These are phyloP conservation scores for Tolypocladium pustulatum DNA, from an alignment of 2,329 filamentous ascomycete genomes.

Conservation along the genomic window DNA sequence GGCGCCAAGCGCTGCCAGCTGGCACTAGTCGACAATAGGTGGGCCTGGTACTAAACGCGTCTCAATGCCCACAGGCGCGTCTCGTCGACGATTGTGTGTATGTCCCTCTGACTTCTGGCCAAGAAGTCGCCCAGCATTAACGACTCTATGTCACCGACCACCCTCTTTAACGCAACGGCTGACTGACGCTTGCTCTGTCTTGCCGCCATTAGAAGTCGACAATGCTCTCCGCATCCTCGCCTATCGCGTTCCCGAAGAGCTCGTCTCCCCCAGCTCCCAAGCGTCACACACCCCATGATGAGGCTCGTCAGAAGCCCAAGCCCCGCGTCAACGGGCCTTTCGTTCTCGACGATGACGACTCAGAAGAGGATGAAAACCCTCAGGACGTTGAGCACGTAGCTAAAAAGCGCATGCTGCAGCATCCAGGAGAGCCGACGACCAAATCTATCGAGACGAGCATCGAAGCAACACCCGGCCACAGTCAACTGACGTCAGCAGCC, in stretches of 20 bases:
- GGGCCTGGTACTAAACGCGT: slow-evolving; percentile 16
- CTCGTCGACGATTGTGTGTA: slow-evolving; percentile 1
- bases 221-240: slow-evolving; percentile 53
- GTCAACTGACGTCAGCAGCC: not conserved
- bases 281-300: slow-evolving; percentile 23
- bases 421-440: slow-evolving; percentile 6
- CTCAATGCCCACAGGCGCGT: slow-evolving; percentile 3
- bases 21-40: slow-evolving; percentile 3
- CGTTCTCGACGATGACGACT: slow-evolving; percentile 26
- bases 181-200: not conserved
- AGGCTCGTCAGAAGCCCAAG: slow-evolving; percentile 22
- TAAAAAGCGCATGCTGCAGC: slow-evolving; percentile 22
- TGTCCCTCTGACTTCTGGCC: too few relatives aligned
- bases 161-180: not conserved
- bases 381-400: slow-evolving; percentile 8
- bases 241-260: slow-evolving; percentile 43
- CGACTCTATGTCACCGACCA: not conserved
- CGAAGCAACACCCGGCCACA: slow-evolving; percentile 4
- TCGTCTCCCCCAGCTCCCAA: slow-evolving; percentile 28
- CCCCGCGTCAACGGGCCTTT: slow-evolving; percentile 26
- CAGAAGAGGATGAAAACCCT: slow-evolving; percentile 8
- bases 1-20: slow-evolving; percentile 5
- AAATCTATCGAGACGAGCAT: not conserved
- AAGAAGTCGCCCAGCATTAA: not conserved
- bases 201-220: not conserved